A percentile compares a stretch with the other conserved stretches of the same genome.
Conservation (phyloP, 139 green algal species). For the Auxenochlorella pyrenoidosa region DNA sequence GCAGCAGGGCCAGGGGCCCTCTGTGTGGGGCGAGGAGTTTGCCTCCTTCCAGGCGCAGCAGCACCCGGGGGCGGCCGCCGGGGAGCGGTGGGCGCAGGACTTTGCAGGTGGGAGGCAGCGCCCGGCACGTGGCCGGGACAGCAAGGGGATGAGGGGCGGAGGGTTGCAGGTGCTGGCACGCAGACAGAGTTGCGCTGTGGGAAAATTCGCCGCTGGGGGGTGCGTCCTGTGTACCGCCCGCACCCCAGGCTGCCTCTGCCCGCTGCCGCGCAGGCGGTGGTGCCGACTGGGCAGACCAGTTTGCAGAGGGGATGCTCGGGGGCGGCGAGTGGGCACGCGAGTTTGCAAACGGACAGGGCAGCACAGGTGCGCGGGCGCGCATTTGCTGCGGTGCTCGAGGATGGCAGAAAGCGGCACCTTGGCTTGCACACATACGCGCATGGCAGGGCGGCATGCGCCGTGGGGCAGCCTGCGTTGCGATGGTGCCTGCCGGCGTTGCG, state of each 20-base stretch:
- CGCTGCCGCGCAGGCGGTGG: background rate
- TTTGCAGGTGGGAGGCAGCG: slow-evolving; percentile 32
- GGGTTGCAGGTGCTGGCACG: background rate
- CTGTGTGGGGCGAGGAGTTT: slow-evolving; percentile 66
- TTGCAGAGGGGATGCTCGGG: slow-evolving; percentile 55
- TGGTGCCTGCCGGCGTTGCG: too few relatives aligned
- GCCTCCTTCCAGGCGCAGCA: slow-evolving; percentile 34
- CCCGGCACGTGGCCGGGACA: background rate
- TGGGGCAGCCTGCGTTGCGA: too few relatives aligned
- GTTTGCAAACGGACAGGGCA: slow-evolving; percentile 47
- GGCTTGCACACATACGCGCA: background rate
- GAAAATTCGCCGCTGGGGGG: too few relatives aligned
- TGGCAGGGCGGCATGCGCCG: too few relatives aligned
- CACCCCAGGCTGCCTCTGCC: background rate
- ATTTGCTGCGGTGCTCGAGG: background rate
- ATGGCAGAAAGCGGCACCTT: background rate
- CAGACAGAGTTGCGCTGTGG: too few relatives aligned
- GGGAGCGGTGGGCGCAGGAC: slow-evolving; percentile 43
- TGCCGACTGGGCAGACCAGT: slow-evolving; percentile 75
- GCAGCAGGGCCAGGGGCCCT: slow-evolving; percentile 2
- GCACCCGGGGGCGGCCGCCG: slow-evolving; percentile 18
- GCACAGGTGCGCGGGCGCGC: background rate
- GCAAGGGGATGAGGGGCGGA: background rate
- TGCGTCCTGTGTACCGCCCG: too few relatives aligned
- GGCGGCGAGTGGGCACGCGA: slow-evolving; percentile 57